Evolutionary conservation across 441 rosid genomes (phyloP), one percentile per base, ranked within the genome.

Genomic region (Capsella rubella): DNA sequence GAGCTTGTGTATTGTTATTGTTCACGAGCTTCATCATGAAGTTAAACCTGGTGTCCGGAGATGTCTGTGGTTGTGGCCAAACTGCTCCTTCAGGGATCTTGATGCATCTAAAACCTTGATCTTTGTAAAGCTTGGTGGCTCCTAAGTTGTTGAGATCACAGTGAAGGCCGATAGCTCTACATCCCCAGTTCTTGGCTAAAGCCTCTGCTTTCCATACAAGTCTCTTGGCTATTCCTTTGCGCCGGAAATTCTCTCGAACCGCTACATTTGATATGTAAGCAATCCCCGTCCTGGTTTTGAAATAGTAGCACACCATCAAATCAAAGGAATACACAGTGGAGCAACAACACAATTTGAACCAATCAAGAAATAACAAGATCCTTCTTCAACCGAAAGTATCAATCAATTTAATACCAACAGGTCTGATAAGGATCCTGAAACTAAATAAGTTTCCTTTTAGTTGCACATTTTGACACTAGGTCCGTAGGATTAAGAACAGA

Each of bases 211-310:
- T 87, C 60, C 85, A 90, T 50, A 92, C 56, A 13, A 92, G 97
- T 76, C 82, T 81, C 80, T 89, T 92, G 0, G 89, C 97, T 83
- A 92, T 89, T 65, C 97, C 99, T 81, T 87, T 90, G 49, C 88
- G 77, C 0, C 95, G 78, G 78, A 81, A 89, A 73, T 70, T 86
- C 82, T 90, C 93, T 6, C 93, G 81, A 8, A 95, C 99, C 0
- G 96, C 99, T 27, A 95, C 97, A 35, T 90, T 92, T 13, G 99
- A 95, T 84, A 92, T 74, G 79, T 92, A 95, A 10, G 96, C 99
- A 35, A 92, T 82, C 82, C 96, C 97, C 3, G 92, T 88, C 90
- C 99, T 92, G 78, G n/a, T 15, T 39, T 57, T 25, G 6, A 16
- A 45, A 11, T 13, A 34, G 59, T 34, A 74, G 63, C 50, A 46